Evolutionary conservation across 768 basidiomycete genomes (phyloP), one percentile per base, ranked within the genome.

Genomic region (Boletus eberwhitei): DNA sequence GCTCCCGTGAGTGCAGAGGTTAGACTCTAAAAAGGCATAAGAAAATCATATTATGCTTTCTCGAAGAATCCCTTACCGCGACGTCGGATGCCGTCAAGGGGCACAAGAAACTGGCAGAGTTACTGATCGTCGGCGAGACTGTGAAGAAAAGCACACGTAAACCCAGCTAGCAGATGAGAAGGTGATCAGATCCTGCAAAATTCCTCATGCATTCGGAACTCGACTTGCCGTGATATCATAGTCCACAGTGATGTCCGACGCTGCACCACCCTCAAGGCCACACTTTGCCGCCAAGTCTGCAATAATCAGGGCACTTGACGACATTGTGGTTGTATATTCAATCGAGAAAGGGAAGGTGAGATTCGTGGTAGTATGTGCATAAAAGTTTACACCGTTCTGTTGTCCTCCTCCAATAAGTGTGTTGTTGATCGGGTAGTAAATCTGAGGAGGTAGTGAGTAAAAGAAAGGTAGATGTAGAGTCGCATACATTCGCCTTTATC

Each of bases 311-410:
- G 71, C 66, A 37, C 73, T 74, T 9, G 88, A 84, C 54, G 89
- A 80, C 40, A 73, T 62, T 0, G 77, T 63, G 24, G 75, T 73
- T 36, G 78, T 79, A 73, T 91, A 93, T 41, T 74, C 71, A 40
- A 93, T 74, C 6, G 77, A 61, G 71, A 93, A 88, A 2, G 90
- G 90, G 74, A 93, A 88, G 0, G 83, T 85, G 73, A 90, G 82
- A 57, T 81, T 84, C 5, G 82, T 88, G 58, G 77, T 74, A 3
- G 77, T 64, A 59, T 83, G 73, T 13, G 87, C 75, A 11, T 76
- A 62, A 61, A 86, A 80, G 5, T 68, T 70, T 47, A 84, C 58
- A 52, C 72, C 70, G 19, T 73, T 72, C 39, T 80, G 61, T 31
- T 68, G 68, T 17, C 90, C 91, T 44, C 77, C 76, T 13, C 90